Evolutionary conservation across 2,329 filamentous ascomycete genomes (phyloP).

Genomic region (Pseudocercospora eumusae): DNA sequence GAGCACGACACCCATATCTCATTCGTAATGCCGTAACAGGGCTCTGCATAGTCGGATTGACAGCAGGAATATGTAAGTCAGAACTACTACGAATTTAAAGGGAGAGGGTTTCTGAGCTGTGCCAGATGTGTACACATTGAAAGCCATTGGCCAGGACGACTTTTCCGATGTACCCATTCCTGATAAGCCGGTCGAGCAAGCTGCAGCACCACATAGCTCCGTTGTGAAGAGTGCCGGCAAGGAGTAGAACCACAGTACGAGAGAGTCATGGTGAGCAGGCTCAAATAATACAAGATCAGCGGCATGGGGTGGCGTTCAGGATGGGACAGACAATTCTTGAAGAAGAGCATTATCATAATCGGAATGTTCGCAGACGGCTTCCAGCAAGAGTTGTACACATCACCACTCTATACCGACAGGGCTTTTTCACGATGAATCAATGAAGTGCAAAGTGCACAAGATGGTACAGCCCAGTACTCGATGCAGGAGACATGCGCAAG

Average conservation of each 20-base stretch:
- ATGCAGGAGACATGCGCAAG: background rate
- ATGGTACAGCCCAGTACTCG: background rate
- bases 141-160: slow-evolving; percentile 89
- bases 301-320: slow-evolving; percentile 26
- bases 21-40: slow-evolving; percentile 86
- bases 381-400: background rate
- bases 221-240: slow-evolving; percentile 32
- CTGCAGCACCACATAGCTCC: slow-evolving; percentile 30
- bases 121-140: slow-evolving; percentile 72
- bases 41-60: slow-evolving; percentile 69
- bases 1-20: slow-evolving; percentile 87
- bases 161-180: slow-evolving; percentile 95
- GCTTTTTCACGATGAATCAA: background rate
- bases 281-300: slow-evolving; percentile 3
- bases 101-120: slow-evolving; percentile 10
- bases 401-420: background rate
- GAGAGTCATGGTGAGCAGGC: slow-evolving; percentile 4
- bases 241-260: slow-evolving; percentile 4
- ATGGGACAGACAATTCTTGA: background rate
- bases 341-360: background rate
- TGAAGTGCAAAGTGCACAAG: background rate
- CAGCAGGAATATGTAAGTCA: slow-evolving; percentile 81
- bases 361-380: background rate
- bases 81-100: background rate
- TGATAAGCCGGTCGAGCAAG: slow-evolving; percentile 62